Base-by-base conservation (phyloP, 2,329 filamentous ascomycete genomes). In the Colletotrichum neosansevieriae region DNA sequence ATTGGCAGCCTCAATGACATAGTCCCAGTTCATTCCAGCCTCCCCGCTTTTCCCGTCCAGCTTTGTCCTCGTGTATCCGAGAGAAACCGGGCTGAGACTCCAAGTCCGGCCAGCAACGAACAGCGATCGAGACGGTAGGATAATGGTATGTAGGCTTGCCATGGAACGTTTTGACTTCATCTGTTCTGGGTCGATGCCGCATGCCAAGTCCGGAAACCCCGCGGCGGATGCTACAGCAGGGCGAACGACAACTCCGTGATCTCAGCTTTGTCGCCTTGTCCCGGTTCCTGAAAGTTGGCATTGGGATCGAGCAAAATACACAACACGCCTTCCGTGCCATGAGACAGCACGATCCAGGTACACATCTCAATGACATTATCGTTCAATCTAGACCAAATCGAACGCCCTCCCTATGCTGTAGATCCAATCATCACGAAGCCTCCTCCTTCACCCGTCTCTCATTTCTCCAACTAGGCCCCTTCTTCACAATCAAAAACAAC, bases 381-480 rank as follows among this genome's bases (percentile, higher is more conserved):
- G 36, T 13, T 53, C 3, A 5, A 13, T 21, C 19, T 17, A 36
- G n/a, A 21, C 12, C 29, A 36, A 15, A 4, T 17, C 44, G 19
- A 58, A 32, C 42, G 29, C 42, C 29, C 11, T n/a, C 11, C 15
- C 38, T 6, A 34, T 24, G 11, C 32, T 4, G 38, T 3, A 2
- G 13, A 34, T 19, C 47, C 60, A 49, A 64, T 60, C 47, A 60
- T 54, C 47, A 53, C 47, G 54, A 44, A 49, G 66, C 47, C 29
- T 53, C 53, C 10, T 64, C 54, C 36, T n/a, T 82, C 58, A 82
- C 79, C 40, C 80, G 75, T 71, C 84, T 85, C 57, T 83, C 80
- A n/a, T 83, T 82, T 49, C 88, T 84, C 82, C 84, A 87, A 17
- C 69, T 74, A 2, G 84, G 81, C 0, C 85, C 86, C 64, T 79